phyloP scores from a whole-genome alignment of 768 basidiomycete species.

The Collybiopsis confluens region DNA sequence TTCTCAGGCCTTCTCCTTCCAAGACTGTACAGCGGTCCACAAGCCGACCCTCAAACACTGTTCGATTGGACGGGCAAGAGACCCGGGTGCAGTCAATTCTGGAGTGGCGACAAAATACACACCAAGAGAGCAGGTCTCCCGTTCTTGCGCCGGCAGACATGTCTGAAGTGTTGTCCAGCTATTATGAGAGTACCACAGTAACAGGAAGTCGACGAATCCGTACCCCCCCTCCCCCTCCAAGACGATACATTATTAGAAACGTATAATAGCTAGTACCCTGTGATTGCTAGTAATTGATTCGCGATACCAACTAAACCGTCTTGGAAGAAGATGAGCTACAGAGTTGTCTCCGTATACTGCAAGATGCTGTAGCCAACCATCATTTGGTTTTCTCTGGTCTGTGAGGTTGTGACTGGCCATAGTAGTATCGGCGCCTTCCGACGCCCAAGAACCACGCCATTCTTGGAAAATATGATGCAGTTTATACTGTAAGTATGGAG shows the following conservation, averaged over 20 bases:
- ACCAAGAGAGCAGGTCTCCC: conserved; percentile 18
- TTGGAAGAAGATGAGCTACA: not conserved
- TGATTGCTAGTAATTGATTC: not conserved
- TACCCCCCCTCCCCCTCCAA: conserved; percentile 19
- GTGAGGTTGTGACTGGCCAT: conserved; percentile 17
- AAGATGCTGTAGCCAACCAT: too few species aligned
- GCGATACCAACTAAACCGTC: not conserved
- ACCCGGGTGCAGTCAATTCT: conserved; percentile 20
- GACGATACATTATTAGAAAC: conserved; percentile 29
- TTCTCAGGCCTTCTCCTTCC: conserved; percentile 14
- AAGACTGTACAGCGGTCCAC: not conserved
- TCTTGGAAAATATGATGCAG: conserved; percentile 25
- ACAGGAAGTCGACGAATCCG: conserved; percentile 15
- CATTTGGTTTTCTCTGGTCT: conserved; percentile 3
- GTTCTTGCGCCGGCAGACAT: conserved; percentile 20
- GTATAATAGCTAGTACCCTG: too few species aligned
- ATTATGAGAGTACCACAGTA: conserved; percentile 24
- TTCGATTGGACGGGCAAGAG: not conserved
- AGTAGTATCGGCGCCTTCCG: conserved; percentile 41
- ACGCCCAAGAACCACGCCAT: conserved; percentile 54
- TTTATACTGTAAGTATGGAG: not conserved
- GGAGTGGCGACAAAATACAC: conserved; percentile 26
- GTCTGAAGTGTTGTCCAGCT: conserved; percentile 27
- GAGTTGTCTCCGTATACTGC: too few species aligned
- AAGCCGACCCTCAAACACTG: not conserved